These are phyloP conservation scores for Plasmodium cynomolgi DNA, from an alignment of 169 alveolate species.

Conservation along the genomic window DNA sequence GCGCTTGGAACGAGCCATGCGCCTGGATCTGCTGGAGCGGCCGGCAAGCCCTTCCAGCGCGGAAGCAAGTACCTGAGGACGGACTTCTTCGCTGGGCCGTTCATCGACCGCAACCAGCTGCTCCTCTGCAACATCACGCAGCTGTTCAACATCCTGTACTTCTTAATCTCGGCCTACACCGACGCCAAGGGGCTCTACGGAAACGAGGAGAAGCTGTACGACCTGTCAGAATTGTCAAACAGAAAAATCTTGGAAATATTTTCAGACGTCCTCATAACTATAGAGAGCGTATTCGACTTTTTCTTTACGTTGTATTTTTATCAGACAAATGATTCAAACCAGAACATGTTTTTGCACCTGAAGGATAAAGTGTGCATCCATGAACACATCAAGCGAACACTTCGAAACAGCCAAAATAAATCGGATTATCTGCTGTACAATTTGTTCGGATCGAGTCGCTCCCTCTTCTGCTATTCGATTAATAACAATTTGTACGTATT, in stretches of 20 bases:
- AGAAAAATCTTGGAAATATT: slow-evolving; percentile 61
- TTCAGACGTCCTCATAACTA: slow-evolving; percentile 46
- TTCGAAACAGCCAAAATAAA: slow-evolving; percentile 58
- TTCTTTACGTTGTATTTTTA: slow-evolving; percentile 55
- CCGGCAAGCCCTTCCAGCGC: neutral
- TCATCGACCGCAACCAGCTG: slow-evolving; percentile 42
- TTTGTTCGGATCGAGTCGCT: slow-evolving; percentile 53
- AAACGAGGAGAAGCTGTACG: slow-evolving; percentile 66
- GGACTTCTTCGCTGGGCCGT: slow-evolving; percentile 27
- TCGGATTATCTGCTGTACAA: slow-evolving; percentile 58
- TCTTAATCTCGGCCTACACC: slow-evolving; percentile 32
- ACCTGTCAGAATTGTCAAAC: slow-evolving; percentile 44
- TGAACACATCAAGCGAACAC: slow-evolving; percentile 62
- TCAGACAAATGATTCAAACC: slow-evolving; percentile 53
- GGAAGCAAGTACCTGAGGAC: slow-evolving; percentile 7
- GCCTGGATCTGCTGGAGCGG: no score
- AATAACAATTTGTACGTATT: slow-evolving; percentile 62
- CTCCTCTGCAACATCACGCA: slow-evolving; percentile 40
- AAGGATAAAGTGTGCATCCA: slow-evolving; percentile 63
- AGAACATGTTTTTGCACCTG: slow-evolving; percentile 12
- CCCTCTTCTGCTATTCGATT: slow-evolving; percentile 57
- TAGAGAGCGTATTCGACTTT: slow-evolving; percentile 61
- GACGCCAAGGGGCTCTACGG: slow-evolving; percentile 53
- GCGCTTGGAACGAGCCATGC: no score
- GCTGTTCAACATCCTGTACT: slow-evolving; percentile 53